These are phyloP conservation scores for Leishmania braziliensis DNA, from an alignment of 208 protist species.

Conservation along the genomic window DNA sequence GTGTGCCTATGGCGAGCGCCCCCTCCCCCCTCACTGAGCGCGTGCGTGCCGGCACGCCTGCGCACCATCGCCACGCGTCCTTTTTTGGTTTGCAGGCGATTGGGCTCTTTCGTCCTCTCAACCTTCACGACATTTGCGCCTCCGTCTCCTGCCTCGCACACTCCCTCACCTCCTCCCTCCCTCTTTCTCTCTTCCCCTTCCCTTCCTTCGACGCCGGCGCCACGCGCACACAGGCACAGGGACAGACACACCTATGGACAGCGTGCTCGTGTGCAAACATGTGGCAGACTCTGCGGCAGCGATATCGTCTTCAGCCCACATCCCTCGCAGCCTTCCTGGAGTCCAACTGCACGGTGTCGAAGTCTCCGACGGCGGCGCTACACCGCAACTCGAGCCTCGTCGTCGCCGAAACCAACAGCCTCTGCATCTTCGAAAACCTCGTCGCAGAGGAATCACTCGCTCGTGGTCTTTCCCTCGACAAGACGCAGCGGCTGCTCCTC, in stretches of 20 bases:
- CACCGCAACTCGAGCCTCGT: conserved; percentile 10
- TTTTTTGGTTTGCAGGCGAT: no score
- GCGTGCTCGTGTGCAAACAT: not conserved
- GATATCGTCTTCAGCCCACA: not conserved
- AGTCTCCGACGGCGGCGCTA: conserved; percentile 8
- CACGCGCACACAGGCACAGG: no score
- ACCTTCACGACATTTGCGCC: no score
- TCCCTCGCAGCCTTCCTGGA: conserved; percentile 1
- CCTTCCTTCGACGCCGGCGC: not conserved
- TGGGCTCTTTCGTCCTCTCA: no score
- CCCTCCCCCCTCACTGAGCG: not conserved
- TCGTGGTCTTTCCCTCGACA: conserved; percentile 49
- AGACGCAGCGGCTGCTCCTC: conserved; percentile 47
- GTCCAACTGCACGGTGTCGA: conserved; percentile 5
- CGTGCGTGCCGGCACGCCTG: not conserved
- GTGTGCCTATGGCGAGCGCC: not conserved
- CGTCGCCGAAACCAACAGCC: conserved; percentile 46
- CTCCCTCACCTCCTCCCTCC: not conserved
- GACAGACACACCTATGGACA: not conserved
- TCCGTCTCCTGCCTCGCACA: no score
- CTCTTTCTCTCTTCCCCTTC: not conserved
- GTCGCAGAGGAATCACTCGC: conserved; percentile 75
- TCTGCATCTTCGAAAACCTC: conserved; percentile 76
- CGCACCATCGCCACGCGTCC: not conserved
- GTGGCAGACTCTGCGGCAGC: not conserved